These are phyloP conservation scores for Pleurotus pulmonarius DNA, from an alignment of 768 basidiomycete genomes.

Conservation along the genomic window DNA sequence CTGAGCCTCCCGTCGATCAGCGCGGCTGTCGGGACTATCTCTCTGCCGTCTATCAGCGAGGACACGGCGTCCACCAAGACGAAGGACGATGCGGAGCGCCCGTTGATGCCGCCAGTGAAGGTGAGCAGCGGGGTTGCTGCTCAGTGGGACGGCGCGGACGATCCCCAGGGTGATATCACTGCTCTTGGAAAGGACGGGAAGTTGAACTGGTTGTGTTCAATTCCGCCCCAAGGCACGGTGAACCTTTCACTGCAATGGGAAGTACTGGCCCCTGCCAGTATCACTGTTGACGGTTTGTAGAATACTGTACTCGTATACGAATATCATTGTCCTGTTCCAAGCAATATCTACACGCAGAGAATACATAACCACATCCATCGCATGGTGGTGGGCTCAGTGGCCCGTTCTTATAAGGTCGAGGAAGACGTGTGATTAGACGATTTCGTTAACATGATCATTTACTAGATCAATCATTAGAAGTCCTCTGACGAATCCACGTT, in stretches of 20 bases:
- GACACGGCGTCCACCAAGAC: neutral
- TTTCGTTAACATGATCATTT: no score
- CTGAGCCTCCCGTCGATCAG: neutral
- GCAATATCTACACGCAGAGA: no score
- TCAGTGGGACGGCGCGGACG: slow-evolving; percentile 36
- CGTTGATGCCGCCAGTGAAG: neutral
- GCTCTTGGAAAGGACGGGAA: slow-evolving; percentile 27
- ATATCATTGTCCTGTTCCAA: no score
- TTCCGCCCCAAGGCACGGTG: slow-evolving; percentile 26
- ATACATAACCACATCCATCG: no score
- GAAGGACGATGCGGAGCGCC: neutral
- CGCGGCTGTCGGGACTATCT: neutral
- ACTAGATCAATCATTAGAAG: no score
- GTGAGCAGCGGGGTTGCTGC: slow-evolving; percentile 21
- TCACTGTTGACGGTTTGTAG: slow-evolving; percentile 4
- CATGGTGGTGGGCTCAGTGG: no score
- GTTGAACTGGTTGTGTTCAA: slow-evolving; percentile 26
- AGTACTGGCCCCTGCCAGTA: neutral
- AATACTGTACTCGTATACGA: neutral
- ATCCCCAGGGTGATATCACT: slow-evolving; percentile 16
- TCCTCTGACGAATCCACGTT: no score
- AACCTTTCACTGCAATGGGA: slow-evolving; percentile 18
- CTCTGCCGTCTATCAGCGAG: neutral
- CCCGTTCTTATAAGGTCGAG: no score
- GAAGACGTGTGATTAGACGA: no score